These are phyloP conservation scores for Eucalyptus shirleyi DNA, from an alignment of 345 rosid genomes.

Conservation along the genomic window DNA sequence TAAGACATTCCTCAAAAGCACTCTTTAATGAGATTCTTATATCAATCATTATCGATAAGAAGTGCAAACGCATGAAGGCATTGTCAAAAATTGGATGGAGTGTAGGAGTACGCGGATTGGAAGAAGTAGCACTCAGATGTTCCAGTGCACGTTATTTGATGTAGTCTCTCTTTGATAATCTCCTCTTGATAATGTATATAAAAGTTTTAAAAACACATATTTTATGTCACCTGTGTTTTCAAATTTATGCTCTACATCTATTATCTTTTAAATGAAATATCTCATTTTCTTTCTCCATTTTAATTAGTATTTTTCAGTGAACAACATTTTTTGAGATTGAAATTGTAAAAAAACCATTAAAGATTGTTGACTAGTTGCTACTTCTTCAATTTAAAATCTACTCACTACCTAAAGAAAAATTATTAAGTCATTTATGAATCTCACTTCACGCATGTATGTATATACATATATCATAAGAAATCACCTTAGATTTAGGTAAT, in stretches of 20 bases:
- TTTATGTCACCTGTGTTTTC: background rate
- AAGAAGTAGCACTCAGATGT: background rate
- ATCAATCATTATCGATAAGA: background rate
- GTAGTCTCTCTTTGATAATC: background rate
- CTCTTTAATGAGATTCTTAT: background rate
- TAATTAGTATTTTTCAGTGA: background rate
- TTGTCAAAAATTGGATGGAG: background rate
- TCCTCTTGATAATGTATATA: background rate
- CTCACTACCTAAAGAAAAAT: background rate
- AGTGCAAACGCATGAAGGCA: background rate
- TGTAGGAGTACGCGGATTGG: background rate
- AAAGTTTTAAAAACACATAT: background rate
- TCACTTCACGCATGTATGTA: background rate
- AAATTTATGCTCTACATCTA: background rate
- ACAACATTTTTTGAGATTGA: background rate
- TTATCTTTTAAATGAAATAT: background rate
- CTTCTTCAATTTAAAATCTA: background rate
- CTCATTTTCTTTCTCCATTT: background rate
- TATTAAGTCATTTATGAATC: background rate
- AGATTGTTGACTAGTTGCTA: background rate
- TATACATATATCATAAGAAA: background rate
- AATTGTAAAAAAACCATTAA: background rate
- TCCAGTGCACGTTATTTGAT: background rate
- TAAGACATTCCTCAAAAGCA: background rate
- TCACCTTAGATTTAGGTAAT: background rate